A percentile compares a stretch with the other conserved stretches of the same genome.
phyloP scores from a whole-genome alignment of 2,329 filamentous ascomycete genomes.

The Diaporthe vexans region DNA sequence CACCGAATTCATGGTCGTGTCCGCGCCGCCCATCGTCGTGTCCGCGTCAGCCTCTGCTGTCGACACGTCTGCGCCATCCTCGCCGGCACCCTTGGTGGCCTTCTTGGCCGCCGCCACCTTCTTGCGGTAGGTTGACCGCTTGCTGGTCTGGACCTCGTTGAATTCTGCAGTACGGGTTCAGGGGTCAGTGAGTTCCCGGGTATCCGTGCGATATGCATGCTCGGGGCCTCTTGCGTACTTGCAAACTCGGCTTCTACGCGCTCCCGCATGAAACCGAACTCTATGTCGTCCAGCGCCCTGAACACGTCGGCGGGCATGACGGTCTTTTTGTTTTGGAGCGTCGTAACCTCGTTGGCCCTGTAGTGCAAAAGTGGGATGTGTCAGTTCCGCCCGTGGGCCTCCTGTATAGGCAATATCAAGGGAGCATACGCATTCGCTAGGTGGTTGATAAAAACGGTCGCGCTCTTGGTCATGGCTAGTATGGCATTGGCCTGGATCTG shows the following conservation, averaged over 20 bases:
- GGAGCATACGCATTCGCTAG: slow-evolving; percentile 78
- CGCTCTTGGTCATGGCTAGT: slow-evolving; percentile 83
- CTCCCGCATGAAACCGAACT: slow-evolving; percentile 79
- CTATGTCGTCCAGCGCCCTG: slow-evolving; percentile 81
- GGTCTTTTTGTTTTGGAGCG: slow-evolving; percentile 79
- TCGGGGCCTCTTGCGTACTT: slow-evolving; percentile 65
- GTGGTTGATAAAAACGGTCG: slow-evolving; percentile 87
- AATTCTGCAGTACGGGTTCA: slow-evolving; percentile 66
- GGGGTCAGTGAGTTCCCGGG: slow-evolving; percentile 20
- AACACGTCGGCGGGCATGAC: slow-evolving; percentile 83
- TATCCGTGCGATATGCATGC: background rate
- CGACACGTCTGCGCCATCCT: slow-evolving; percentile 47
- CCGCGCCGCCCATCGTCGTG: slow-evolving; percentile 42
- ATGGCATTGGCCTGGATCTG: slow-evolving; percentile 88
- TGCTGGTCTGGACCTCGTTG: slow-evolving; percentile 79
- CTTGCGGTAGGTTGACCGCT: slow-evolving; percentile 79
- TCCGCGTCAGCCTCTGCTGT: slow-evolving; percentile 50
- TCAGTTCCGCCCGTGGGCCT: slow-evolving; percentile 4
- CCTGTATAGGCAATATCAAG: background rate
- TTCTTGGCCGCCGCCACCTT: slow-evolving; percentile 77
- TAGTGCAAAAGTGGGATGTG: background rate
- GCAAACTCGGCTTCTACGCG: slow-evolving; percentile 82
- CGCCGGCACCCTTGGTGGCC: slow-evolving; percentile 49
- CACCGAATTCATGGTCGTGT: slow-evolving; percentile 43
- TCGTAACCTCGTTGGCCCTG: slow-evolving; percentile 81